Percentiles rank a stretch among this genome's conserved stretches.
phyloP scores from a whole-genome alignment of 306 rosid genomes.

The Rosa lucieae region DNA sequence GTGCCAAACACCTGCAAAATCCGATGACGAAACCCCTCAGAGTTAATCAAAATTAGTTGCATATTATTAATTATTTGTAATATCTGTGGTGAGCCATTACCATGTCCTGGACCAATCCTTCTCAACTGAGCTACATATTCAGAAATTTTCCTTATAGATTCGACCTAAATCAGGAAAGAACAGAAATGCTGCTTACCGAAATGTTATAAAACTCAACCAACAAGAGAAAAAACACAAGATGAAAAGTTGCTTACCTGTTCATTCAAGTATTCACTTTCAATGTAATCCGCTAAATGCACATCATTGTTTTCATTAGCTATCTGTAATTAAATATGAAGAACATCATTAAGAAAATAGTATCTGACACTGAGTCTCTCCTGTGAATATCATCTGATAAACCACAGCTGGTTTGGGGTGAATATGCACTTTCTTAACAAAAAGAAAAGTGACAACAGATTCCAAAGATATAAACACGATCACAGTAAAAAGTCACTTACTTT shows the following conservation, averaged over 20 bases:
- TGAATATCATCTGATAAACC: background rate
- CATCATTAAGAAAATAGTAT: background rate
- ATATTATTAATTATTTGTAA: background rate
- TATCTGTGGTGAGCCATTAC: slow-evolving; percentile 11
- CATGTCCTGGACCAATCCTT: slow-evolving; percentile 42
- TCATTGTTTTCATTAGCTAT: slow-evolving; percentile 38
- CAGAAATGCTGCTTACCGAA: background rate
- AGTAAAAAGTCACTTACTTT: slow-evolving; percentile 3
- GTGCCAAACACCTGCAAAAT: slow-evolving; percentile 43
- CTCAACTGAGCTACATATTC: slow-evolving; percentile 46
- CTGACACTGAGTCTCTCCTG: background rate
- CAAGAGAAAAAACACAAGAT: no score
- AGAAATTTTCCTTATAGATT: slow-evolving; percentile 37
- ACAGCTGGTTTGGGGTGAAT: background rate
- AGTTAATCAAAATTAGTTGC: background rate
- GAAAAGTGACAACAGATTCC: background rate
- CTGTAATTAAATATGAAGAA: slow-evolving; percentile 18
- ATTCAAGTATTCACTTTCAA: slow-evolving; percentile 35
- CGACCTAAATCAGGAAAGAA: slow-evolving; percentile 26
- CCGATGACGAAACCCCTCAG: background rate
- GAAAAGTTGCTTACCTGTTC: slow-evolving; percentile 26
- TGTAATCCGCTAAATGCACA: slow-evolving; percentile 33
- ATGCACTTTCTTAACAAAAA: background rate
- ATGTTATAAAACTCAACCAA: no score
- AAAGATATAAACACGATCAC: background rate